Evolutionary conservation across 2,329 filamentous ascomycete species (phyloP).

Genomic region (Nectriaceae sp.): DNA sequence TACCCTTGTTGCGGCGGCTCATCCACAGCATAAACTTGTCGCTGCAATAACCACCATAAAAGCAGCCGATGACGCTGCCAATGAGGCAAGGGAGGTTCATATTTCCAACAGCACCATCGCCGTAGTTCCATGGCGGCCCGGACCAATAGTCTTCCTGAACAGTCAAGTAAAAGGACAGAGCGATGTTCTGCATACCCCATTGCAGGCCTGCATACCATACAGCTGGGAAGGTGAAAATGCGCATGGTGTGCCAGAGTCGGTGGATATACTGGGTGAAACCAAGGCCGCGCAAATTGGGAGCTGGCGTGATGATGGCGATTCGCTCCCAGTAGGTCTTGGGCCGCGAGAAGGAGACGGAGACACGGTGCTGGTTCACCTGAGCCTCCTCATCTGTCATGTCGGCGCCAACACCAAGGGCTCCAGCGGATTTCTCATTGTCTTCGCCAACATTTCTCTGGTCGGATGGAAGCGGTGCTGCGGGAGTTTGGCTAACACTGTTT

Average conservation of each 20-base stretch:
- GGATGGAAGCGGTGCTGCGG: neutral
- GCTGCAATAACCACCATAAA: slow-evolving; percentile 58
- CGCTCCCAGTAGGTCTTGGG: slow-evolving; percentile 56
- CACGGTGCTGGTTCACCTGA: slow-evolving; percentile 19
- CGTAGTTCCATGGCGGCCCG: slow-evolving; percentile 55
- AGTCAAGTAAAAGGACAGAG: slow-evolving; percentile 60
- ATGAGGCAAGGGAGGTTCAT: slow-evolving; percentile 60
- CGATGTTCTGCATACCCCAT: slow-evolving; percentile 63
- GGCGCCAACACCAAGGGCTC: neutral
- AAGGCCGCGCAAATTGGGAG: slow-evolving; percentile 53
- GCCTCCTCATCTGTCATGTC: slow-evolving; percentile 15
- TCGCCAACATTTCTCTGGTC: neutral
- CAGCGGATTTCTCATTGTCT: neutral
- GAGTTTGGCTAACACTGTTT: neutral
- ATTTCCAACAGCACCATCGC: slow-evolving; percentile 53
- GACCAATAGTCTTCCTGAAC: slow-evolving; percentile 59
- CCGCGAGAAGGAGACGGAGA: slow-evolving; percentile 26
- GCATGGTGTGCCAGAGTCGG: slow-evolving; percentile 55
- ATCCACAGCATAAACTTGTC: slow-evolving; percentile 58
- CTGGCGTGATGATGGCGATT: slow-evolving; percentile 57
- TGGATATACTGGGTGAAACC: slow-evolving; percentile 55
- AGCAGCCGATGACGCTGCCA: slow-evolving; percentile 56
- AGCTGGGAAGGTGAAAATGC: slow-evolving; percentile 59
- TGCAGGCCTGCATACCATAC: slow-evolving; percentile 59
- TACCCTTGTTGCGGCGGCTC: slow-evolving; percentile 52